Evolutionary conservation across 306 rosid species (phyloP).

Genomic region (Cucurbita argyrosperma): DNA sequence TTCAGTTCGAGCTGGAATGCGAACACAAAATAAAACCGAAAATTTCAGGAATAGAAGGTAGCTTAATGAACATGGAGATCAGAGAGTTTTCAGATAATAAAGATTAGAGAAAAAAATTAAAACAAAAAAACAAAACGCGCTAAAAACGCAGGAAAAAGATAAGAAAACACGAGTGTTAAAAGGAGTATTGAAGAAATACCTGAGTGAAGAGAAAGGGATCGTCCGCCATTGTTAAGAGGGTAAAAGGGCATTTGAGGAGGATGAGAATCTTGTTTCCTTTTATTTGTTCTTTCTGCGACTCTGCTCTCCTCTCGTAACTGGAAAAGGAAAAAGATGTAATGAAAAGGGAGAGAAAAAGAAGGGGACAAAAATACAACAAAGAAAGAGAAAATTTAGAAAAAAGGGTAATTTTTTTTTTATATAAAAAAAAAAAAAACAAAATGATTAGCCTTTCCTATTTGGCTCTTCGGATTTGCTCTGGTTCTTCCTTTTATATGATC

Average conservation of each 20-base stretch:
- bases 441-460: too few species aligned
- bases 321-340: neutral
- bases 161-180: neutral
- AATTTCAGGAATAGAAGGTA: neutral
- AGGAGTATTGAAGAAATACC: constrained; percentile 24
- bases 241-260: constrained; percentile 53
- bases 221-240: constrained; percentile 66
- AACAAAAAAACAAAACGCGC: neutral
- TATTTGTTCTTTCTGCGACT: constrained; percentile 8
- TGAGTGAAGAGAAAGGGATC: constrained; percentile 58
- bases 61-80: constrained; percentile 15
- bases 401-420: neutral
- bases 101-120: neutral
- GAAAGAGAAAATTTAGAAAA: constrained; percentile 18
- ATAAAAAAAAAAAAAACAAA: too few species aligned
- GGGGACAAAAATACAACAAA: constrained; percentile 3
- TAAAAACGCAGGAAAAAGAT: neutral
- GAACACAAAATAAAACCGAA: constrained; percentile 8
- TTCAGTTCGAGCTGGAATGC: constrained; percentile 15
- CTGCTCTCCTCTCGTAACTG: constrained; percentile 22
- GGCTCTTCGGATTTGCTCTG: neutral
- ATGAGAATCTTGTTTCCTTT: constrained; percentile 13
- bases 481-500: neutral
- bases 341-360: constrained; percentile 20
- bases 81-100: neutral